Percentiles rank a stretch among this genome's conserved stretches.
Evolutionary conservation across 202 grass and related monocot genomes (phyloP).

Genomic region (Thinopyrum obtusiflorum): DNA sequence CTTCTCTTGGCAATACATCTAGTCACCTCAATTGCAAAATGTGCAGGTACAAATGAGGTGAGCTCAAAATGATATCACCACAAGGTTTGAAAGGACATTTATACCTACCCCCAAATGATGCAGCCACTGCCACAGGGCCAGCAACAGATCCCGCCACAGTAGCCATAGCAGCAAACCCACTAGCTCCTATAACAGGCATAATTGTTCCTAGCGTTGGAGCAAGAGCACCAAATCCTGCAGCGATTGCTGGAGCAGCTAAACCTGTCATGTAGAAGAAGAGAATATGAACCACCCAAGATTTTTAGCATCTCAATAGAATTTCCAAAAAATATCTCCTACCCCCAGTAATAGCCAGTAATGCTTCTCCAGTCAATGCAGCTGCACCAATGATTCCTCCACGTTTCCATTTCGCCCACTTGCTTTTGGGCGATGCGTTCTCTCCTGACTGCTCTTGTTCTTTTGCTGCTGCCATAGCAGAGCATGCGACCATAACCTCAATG

Average conservation of each 20-base stretch:
- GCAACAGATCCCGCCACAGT: slow-evolving; percentile 85
- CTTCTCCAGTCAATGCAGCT: slow-evolving; percentile 86
- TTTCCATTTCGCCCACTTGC: slow-evolving; percentile 88
- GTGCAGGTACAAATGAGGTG: neutral
- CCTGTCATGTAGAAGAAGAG: slow-evolving; percentile 49
- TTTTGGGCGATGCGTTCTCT: slow-evolving; percentile 53
- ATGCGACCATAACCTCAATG: slow-evolving; percentile 89
- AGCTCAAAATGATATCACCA: neutral
- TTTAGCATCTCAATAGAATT: neutral
- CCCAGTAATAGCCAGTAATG: slow-evolving; percentile 85
- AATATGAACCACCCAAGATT: slow-evolving; percentile 13
- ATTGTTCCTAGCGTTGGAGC: slow-evolving; percentile 76
- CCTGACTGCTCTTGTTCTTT: slow-evolving; percentile 70
- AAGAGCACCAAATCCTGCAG: slow-evolving; percentile 86
- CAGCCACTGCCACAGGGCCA: slow-evolving; percentile 90
- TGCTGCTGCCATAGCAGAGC: slow-evolving; percentile 92
- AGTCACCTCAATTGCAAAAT: neutral
- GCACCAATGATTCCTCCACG: slow-evolving; percentile 91
- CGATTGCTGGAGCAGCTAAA: slow-evolving; percentile 96
- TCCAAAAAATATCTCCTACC: slow-evolving; percentile 37
- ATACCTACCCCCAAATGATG: slow-evolving; percentile 88
- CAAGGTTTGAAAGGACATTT: neutral
- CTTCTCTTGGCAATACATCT: neutral
- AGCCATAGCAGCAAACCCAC: slow-evolving; percentile 95
- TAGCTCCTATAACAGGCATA: slow-evolving; percentile 83